Percentiles rank a stretch among this genome's conserved stretches.
Conservation (phyloP, 2,329 filamentous ascomycete species). For the Exophiala phaeomuriformis region DNA sequence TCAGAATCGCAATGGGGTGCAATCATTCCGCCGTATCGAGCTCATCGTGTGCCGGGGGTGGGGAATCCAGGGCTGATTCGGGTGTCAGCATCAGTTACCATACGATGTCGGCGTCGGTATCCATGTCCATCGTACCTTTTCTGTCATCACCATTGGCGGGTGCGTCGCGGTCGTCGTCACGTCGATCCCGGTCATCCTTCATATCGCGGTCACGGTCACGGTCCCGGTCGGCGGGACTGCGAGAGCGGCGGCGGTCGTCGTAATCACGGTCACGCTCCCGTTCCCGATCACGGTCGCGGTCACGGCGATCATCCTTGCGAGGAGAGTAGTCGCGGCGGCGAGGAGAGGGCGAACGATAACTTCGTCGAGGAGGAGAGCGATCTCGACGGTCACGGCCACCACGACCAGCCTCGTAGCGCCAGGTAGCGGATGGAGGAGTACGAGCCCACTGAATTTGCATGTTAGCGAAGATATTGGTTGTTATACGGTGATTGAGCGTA, state of each 20-base stretch:
- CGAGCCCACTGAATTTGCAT: constrained; percentile 70
- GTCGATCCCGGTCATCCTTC: constrained; percentile 63
- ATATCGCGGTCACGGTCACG: constrained; percentile 56
- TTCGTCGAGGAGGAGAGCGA: constrained; percentile 70
- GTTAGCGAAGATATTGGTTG: not conserved
- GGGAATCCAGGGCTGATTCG: constrained; percentile 59
- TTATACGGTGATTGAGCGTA: constrained; percentile 39
- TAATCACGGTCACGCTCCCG: constrained; percentile 42
- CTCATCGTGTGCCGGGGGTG: constrained; percentile 81
- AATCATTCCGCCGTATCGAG: constrained; percentile 79
- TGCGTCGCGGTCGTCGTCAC: constrained; percentile 64
- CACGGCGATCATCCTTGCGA: constrained; percentile 75
- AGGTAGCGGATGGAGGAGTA: constrained; percentile 93
- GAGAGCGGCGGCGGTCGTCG: constrained; percentile 56
- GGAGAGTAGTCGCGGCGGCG: constrained; percentile 68
- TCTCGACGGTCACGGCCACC: constrained; percentile 43
- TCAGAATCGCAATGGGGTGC: not conserved
- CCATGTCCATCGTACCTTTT: constrained; percentile 59
- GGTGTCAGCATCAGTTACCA: constrained; percentile 27
- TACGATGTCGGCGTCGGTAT: constrained; percentile 18
- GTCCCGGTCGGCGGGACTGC: constrained; percentile 58
- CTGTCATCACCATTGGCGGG: constrained; percentile 78
- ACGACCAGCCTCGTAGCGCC: constrained; percentile 81
- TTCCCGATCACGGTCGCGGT: constrained; percentile 69
- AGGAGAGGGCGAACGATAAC: constrained; percentile 56